Evolutionary conservation across 1,284 basidiomycete species (phyloP).

Genomic region (Cryptococcus sp.): DNA sequence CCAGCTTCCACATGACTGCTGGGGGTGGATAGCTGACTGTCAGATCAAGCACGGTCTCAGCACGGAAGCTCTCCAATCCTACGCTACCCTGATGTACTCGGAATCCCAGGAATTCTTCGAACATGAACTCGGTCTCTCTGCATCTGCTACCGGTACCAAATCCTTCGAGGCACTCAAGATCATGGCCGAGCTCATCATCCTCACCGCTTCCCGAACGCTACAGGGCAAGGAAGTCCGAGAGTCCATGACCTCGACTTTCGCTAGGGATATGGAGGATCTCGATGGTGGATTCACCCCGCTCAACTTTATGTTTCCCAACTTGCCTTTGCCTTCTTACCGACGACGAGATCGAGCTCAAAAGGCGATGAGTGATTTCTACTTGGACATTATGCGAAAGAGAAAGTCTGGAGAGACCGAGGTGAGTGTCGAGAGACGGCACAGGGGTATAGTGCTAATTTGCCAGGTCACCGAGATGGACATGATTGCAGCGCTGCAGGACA

Average conservation of each 20-base stretch:
- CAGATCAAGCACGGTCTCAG: constrained; percentile 85
- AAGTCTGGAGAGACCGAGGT: constrained; percentile 52
- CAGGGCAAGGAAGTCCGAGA: constrained; percentile 87
- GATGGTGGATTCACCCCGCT: constrained; percentile 88
- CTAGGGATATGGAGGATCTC: constrained; percentile 79
- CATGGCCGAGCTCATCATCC: constrained; percentile 90
- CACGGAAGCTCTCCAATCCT: constrained; percentile 82
- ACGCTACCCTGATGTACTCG: constrained; percentile 83
- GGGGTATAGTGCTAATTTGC: constrained; percentile 1
- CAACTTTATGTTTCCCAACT: constrained; percentile 91
- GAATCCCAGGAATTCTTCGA: constrained; percentile 71
- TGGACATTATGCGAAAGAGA: constrained; percentile 77
- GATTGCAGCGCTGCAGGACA: constrained; percentile 80
- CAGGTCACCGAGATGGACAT: constrained; percentile 75
- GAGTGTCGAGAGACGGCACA: constrained; percentile 23
- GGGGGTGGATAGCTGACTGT: constrained; percentile 6
- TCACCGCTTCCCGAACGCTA: constrained; percentile 86
- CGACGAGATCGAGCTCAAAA: constrained; percentile 82
- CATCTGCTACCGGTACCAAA: constrained; percentile 18
- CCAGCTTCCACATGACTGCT: no score
- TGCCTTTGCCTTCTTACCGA: constrained; percentile 85
- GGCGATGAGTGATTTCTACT: constrained; percentile 92
- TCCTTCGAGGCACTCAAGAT: constrained; percentile 59
- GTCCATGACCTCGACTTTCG: constrained; percentile 75
- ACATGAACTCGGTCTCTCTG: constrained; percentile 36